Conservation (phyloP, 2,329 filamentous ascomycete species). For the Penicillium decumbens region DNA sequence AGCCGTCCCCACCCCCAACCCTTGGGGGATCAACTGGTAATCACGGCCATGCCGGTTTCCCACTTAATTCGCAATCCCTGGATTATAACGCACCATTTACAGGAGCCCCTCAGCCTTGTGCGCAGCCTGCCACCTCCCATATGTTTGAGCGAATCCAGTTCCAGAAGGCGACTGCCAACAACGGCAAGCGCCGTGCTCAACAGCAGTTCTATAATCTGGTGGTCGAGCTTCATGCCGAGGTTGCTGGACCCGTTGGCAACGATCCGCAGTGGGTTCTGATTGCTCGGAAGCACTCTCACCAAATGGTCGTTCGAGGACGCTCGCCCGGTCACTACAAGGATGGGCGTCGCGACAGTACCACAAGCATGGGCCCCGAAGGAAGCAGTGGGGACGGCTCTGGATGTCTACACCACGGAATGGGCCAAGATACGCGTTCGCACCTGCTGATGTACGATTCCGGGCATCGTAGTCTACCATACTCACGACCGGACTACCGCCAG, state of each 20-base stretch:
- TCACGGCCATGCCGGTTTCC: conserved; percentile 21
- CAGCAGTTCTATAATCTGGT: conserved; percentile 93
- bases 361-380: conserved; percentile 65
- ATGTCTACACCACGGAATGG: conserved; percentile 30
- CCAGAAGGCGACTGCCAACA: conserved; percentile 90
- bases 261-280: conserved; percentile 63
- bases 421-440: conserved; percentile 29
- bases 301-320: conserved; percentile 81
- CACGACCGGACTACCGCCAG: conserved; percentile 27
- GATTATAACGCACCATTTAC: conserved; percentile 34
- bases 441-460: conserved; percentile 34
- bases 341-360: conserved; percentile 62
- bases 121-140: conserved; percentile 47
- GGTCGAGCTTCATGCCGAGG: conserved; percentile 72
- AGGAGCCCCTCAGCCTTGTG: conserved; percentile 29
- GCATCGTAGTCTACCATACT: conserved; percentile 32
- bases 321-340: conserved; percentile 77
- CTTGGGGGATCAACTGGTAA: conserved; percentile 23
- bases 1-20: conserved; percentile 59
- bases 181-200: conserved; percentile 81
- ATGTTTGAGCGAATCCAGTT: conserved; percentile 89
- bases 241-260: conserved; percentile 44
- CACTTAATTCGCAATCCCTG: conserved; percentile 26
- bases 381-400: conserved; percentile 44
- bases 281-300: conserved; percentile 67